phyloP scores from a whole-genome alignment of 1,284 basidiomycete species.

The Ceratobasidium sp. region DNA sequence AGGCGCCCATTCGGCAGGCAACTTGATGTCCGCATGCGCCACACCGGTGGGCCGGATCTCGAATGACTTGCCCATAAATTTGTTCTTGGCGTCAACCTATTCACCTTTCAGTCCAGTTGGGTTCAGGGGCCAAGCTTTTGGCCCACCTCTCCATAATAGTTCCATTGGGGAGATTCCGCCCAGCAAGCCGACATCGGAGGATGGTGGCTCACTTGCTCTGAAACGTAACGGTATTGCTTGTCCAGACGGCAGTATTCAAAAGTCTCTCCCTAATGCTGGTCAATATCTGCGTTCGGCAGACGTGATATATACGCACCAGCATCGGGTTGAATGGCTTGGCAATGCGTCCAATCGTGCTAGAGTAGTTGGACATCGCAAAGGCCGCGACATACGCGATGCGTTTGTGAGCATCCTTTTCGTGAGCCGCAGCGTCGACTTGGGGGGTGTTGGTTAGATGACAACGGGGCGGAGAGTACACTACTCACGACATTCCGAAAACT shows the following conservation, averaged over 20 bases:
- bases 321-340: conserved; percentile 97
- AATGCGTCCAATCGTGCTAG: conserved; percentile 93
- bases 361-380: conserved; percentile 99
- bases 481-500: conserved; percentile 93
- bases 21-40: conserved; percentile 88
- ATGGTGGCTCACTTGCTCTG: conserved; percentile 97
- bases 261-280: conserved; percentile 76
- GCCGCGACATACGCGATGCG: conserved; percentile 95
- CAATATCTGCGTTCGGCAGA: conserved; percentile 10
- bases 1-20: conserved; percentile 74
- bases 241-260: conserved; percentile 94
- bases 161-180: conserved; percentile 91
- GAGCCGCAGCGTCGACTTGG: conserved; percentile 85
- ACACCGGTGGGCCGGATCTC: conserved; percentile 96
- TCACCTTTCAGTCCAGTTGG: neutral
- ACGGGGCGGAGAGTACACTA: conserved; percentile 50
- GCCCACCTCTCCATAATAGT: conserved; percentile 89
- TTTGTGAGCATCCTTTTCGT: conserved; percentile 82
- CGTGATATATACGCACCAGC: conserved; percentile 68
- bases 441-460: conserved; percentile 29
- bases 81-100: conserved; percentile 92
- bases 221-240: conserved; percentile 92
- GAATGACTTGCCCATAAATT: conserved; percentile 96
- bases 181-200: conserved; percentile 98
- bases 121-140: neutral